phyloP scores from a whole-genome alignment of 371 early-diverging fungal species.

The Rhizopus arrhizus region DNA sequence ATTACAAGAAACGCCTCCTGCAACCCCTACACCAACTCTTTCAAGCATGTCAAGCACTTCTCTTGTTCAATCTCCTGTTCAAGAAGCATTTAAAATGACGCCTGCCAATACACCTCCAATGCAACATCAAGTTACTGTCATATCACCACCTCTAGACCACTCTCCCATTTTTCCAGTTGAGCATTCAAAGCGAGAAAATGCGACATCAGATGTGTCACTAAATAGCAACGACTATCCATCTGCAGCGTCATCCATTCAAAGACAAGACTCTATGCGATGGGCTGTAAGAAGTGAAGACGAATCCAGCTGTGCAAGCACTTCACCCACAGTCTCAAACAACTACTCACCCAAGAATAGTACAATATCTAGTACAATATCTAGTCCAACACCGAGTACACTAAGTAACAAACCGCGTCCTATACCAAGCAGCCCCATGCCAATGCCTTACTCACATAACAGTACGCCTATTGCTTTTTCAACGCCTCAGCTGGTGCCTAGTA shows the following conservation, averaged over 20 bases:
- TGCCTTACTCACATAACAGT: no score
- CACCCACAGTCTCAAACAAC: background rate
- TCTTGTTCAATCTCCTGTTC: background rate
- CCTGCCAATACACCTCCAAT: background rate
- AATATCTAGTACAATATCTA: no score
- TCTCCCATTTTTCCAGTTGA: no score
- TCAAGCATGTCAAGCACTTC: background rate
- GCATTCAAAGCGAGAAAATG: no score
- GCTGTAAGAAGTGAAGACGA: background rate
- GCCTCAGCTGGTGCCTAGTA: no score
- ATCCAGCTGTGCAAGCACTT: no score
- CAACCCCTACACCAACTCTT: background rate
- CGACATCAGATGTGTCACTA: no score
- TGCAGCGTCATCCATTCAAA: background rate
- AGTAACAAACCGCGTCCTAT: no score
- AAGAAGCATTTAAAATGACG: background rate
- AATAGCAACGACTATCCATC: no score
- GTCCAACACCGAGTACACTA: no score
- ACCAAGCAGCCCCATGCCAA: no score
- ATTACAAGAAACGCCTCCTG: background rate
- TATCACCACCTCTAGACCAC: background rate
- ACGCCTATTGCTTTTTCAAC: no score
- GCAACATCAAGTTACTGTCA: background rate
- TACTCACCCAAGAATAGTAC: background rate
- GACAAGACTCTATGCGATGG: slow-evolving; percentile 7